Evolutionary conservation across 176 grass and related monocot genomes (phyloP), one percentile per base, ranked within the genome.

Genomic region (Cymbopogon citratus): DNA sequence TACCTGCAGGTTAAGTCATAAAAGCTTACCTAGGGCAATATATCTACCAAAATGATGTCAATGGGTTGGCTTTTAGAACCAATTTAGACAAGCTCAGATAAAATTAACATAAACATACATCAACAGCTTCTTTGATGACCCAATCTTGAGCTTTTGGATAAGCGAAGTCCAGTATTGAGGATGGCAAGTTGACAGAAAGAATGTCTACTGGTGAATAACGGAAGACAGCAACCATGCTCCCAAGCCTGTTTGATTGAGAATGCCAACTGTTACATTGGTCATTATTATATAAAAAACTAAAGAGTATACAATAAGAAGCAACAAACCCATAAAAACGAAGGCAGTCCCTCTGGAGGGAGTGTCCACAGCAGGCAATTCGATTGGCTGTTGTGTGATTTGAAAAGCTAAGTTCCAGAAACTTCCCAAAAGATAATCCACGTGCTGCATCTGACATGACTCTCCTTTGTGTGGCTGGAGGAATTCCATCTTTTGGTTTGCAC

Each of bases 391-490:
- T 80, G 74, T 90, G 92, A 82, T 95, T 95, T 49, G 96, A 99
- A 86, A 99, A 99, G 79, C 96, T 95, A 67, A 99, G 92, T 84
- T 99, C 96, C 70, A 99, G 85, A 85, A 99, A 99, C 69, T 99
- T 99, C 52, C 96, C 96, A 77, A 99, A 99, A 82, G 96, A 99
- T 45, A 99, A 89, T 61, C 96, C 96, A 76, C 92, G 68, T 77
- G 96, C 96, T 36, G 96, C 90, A 91, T 90, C 89, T 13, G 96
- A 99, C 96, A 99, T 99, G 79, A 95, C 63, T 76, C 91, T 91
- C 74, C 96, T 87, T 15, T 80, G 81, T 51, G 90, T 89, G 46
- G 87, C 76, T 18, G 88, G 88, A 84, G 96, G 96, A 25, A 91
- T 73, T 80, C 87, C 96, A 81, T 99, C 86, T 84, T 86, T 81